These are phyloP conservation scores for Mallotus nudiflorus DNA, from an alignment of 345 rosid species.

Conservation along the genomic window DNA sequence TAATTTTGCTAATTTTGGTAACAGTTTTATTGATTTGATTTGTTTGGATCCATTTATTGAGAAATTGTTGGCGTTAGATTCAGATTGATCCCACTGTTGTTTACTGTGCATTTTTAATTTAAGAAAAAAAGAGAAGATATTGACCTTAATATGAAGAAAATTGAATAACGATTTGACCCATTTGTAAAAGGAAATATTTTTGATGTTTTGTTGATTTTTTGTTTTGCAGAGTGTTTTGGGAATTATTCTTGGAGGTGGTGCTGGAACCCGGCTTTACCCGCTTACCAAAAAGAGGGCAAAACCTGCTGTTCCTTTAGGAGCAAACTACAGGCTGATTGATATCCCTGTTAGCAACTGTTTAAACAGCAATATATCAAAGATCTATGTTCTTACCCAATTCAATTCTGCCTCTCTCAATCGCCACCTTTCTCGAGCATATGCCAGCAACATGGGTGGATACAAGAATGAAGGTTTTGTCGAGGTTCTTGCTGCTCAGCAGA, in stretches of 20 bases:
- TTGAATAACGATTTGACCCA: too few relatives aligned
- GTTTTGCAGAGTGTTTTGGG: conserved; percentile 80
- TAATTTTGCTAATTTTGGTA: neutral
- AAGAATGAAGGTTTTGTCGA: conserved; percentile 99
- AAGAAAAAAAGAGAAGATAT: too few relatives aligned
- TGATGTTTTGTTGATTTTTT: conserved; percentile 12
- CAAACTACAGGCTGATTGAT: conserved; percentile 88
- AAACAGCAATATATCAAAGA: conserved; percentile 89
- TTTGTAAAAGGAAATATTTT: too few relatives aligned
- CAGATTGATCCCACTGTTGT: too few relatives aligned
- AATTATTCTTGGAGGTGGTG: conserved; percentile 95
- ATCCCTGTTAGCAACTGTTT: conserved; percentile 96
- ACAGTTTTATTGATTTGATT: neutral
- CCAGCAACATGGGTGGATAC: conserved; percentile 96
- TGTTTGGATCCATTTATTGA: neutral
- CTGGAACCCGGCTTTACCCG: conserved; percentile 90
- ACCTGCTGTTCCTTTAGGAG: conserved; percentile 95
- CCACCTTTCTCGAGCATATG: conserved; percentile 90
- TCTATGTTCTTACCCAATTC: conserved; percentile 95
- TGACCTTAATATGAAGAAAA: too few relatives aligned
- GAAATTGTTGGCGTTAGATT: too few relatives aligned
- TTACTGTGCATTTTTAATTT: too few relatives aligned
- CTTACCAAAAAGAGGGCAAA: conserved; percentile 96
- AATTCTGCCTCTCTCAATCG: conserved; percentile 96
- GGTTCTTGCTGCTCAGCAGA: conserved; percentile 97